Evolutionary conservation across 164 flowering plant species (phyloP).

Genomic region (Chimonanthus salicifolius): DNA sequence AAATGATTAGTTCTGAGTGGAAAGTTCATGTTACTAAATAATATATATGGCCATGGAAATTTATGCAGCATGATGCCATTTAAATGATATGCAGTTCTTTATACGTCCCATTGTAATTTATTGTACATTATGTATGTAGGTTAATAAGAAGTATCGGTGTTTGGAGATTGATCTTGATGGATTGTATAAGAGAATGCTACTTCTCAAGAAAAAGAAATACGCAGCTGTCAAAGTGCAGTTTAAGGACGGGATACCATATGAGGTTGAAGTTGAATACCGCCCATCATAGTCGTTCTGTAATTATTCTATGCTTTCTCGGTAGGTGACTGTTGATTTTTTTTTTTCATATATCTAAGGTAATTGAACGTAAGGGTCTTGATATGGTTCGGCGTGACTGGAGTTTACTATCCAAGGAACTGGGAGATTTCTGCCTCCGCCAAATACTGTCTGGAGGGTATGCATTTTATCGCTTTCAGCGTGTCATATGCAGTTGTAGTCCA

Average conservation of each 20-base stretch:
- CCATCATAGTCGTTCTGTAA: background rate
- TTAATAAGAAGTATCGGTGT: constrained; percentile 82
- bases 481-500: background rate
- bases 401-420: constrained; percentile 82
- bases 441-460: constrained; percentile 91
- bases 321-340: background rate
- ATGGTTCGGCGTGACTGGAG: constrained; percentile 99
- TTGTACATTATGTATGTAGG: constrained; percentile 33
- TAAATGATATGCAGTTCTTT: background rate
- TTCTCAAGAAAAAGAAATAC: constrained; percentile 98
- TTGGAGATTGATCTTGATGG: constrained; percentile 98
- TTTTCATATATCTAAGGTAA: constrained; percentile 42
- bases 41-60: background rate
- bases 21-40: background rate
- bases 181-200: constrained; percentile 93
- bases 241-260: constrained; percentile 66
- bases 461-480: constrained; percentile 1
- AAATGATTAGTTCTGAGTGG: background rate
- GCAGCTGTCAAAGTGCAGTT: constrained; percentile 91
- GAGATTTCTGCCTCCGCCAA: constrained; percentile 84
- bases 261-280: constrained; percentile 38
- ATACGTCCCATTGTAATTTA: background rate
- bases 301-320: background rate
- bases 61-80: background rate
- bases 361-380: constrained; percentile 98